Base-by-base conservation (phyloP, 2,329 filamentous ascomycete genomes). In the Aspergillus hortae region DNA sequence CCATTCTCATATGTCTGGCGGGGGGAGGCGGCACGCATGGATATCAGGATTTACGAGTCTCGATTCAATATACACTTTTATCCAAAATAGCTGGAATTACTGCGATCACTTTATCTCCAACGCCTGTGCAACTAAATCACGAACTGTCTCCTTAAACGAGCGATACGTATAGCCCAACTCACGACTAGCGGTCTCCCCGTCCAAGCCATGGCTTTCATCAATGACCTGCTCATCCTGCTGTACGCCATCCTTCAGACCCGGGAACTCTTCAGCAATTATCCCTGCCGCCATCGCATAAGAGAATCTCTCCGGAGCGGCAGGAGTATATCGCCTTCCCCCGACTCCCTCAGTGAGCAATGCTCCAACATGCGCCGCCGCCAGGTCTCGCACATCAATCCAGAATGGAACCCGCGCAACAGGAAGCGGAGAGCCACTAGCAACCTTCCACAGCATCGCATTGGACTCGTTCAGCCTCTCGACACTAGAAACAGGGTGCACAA, bases 311-410 rank as follows among this genome's bases (percentile, higher is more conserved):
- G 73, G 69, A 0, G 73, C 66, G 0, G 71, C 68, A n/a, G 71
- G 65, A 0, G 67, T 63, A 54, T 68, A 78, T 40, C 77, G 58
- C 54, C 70, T 55, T 32, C 56, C 56, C 2, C 52, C 51, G 9
- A 57, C 72, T 1, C 67, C 67, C 0, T 57, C 57, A 4, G 57
- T 60, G 9, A 76, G 21, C 5, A 77, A 58, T 1, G 76, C 74
- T 46, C 71, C 65, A 0, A 75, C 68, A 55, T 78, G 77, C 2
- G 72, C 74, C 7, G 57, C 48, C 0, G 76, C 75, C 4, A 79
- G 60, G 53, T 78, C 76, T n/a, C 77, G 60, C 4, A 78, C 76
- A 50, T 78, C 76, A 19, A 77, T 69, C 72, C 73, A 79, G n/a
- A 56, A 56, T 14, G 55, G 49, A 3, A 59, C 55, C 4, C 53